Conservation (phyloP, 345 rosid species). For the Gossypium ekmanianum region DNA sequence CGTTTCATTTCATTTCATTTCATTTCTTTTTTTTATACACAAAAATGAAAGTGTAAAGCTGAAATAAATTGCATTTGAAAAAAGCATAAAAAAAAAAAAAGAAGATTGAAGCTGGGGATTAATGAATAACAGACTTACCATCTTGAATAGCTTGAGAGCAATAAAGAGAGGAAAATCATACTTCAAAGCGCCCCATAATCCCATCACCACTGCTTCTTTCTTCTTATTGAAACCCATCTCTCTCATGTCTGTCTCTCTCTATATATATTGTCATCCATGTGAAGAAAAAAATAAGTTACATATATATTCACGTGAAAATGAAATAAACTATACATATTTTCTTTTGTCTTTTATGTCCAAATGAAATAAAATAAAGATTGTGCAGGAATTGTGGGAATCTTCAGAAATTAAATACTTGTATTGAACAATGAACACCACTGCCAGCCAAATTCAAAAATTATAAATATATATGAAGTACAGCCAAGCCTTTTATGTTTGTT, state of each 20-base stretch:
- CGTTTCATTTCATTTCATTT: too few species aligned
- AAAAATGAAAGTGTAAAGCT: background rate
- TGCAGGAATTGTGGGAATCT: too few species aligned
- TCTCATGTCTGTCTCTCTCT: background rate
- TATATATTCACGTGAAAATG: background rate
- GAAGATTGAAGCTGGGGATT: too few species aligned
- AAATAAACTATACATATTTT: too few species aligned
- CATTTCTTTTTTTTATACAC: too few species aligned
- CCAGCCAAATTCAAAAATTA: too few species aligned
- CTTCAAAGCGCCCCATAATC: slow-evolving; percentile 58
- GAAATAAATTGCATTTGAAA: background rate
- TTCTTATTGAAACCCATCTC: slow-evolving; percentile 46
- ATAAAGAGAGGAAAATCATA: slow-evolving; percentile 34
- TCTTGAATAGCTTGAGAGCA: background rate
- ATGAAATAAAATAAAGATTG: too few species aligned
- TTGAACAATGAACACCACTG: too few species aligned
- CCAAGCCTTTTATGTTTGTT: too few species aligned
- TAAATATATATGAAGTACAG: too few species aligned
- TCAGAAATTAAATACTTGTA: too few species aligned
- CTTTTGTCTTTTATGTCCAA: background rate
- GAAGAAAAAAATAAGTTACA: background rate
- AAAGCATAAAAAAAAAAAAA: background rate
- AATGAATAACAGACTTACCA: background rate
- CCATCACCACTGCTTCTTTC: slow-evolving; percentile 56
- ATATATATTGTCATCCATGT: background rate